Base-by-base conservation (phyloP, 2,329 filamentous ascomycete genomes). In the Emericellopsis cladophorae region DNA sequence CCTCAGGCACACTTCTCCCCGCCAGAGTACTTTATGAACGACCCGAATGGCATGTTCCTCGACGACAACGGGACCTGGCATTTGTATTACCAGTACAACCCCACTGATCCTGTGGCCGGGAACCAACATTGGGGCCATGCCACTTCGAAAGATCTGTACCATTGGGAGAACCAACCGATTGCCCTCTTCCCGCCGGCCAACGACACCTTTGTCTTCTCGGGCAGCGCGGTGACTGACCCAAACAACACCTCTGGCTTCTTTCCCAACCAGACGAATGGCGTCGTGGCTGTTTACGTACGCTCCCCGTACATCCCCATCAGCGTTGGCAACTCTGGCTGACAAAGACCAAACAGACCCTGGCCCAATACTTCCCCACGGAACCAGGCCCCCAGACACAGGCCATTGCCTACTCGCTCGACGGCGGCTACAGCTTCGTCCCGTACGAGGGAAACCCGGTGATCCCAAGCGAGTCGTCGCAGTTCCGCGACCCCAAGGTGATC, bases 161-260 rank as follows among this genome's bases (percentile, higher is more conserved):
- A 72, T 44, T 84, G 78, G 79, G 62, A 61, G 1, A 80, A 81
- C 46, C 76, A 81, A 49, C 70, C 72, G 5, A 74, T 82, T 46
- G 77, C 77, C 9, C 59, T 83, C 4, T 73, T 61, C 36, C 69
- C 70, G 0, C 59, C 64, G 0, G 59, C 65, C 23, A 52, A 67
- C 15, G 58, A 54, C 0, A 57, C 61, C 11, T 66, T 57, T 41
- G 66, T 73, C 35, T 76, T 69, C 46, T 70, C 67, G 0, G 71
- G 76, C 21, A 77, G 70, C 37, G 67, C 64, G 7, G 75, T 81
- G 1, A 58, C 77, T 18, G 79, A 83, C 50, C 55, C 55, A 10
- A 73, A 81, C 51, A 82, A 83, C 51, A 80, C 77, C 0, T 79
- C 74, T 12, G 77, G 77, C 2, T 78, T 82, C 60, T 81, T 81